Evolutionary conservation across 768 basidiomycete species (phyloP), one percentile per base, ranked within the genome.

Genomic region (Suillus decipiens): DNA sequence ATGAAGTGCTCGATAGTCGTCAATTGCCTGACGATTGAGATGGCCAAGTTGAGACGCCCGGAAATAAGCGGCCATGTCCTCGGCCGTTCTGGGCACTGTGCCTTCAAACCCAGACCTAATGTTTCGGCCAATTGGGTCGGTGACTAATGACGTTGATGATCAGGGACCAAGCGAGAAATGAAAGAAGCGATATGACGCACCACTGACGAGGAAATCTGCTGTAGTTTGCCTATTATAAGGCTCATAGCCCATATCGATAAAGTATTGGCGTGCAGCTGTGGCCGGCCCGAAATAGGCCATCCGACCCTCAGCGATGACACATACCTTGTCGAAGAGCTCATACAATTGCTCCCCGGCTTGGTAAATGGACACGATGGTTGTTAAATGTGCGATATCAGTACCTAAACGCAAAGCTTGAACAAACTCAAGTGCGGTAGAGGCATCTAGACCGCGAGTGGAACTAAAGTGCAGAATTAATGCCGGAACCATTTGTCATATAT

Each of bases 281-380:
- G 82, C 81, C 5, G 81, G 80, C 3, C 88, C 88, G 61, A 81
- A 87, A 76, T 84, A 89, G 42, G 80, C 80, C 75, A 83, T 81
- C 43, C 75, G 76, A 24, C 86, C 84, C 53, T 83, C 83, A 69
- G 83, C 78, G 67, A 89, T 78, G 55, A 89, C 79, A 66, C 83
- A 81, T 19, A 89, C 86, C 70, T 89, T 89, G 80, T 90, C 88
- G 68, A 90, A 95, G 48, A 82, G 77, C 24, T 82, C 63, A 63
- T 86, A 89, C 0, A 89, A 71, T 2, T 80, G 79, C 71, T 93
- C 90, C 59, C 88, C 88, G 9, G 90, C 93, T 74, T 95, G 93
- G 74, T 95, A 94, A 42, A 95, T 84, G 1, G 90, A 89, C n/a
- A 91, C 89, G 62, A 95, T 82, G 0, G 88, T 92, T 0, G 88